These are phyloP conservation scores for Aureobasidium sp. DNA, from an alignment of 2,329 filamentous ascomycete genomes.

Conservation along the genomic window DNA sequence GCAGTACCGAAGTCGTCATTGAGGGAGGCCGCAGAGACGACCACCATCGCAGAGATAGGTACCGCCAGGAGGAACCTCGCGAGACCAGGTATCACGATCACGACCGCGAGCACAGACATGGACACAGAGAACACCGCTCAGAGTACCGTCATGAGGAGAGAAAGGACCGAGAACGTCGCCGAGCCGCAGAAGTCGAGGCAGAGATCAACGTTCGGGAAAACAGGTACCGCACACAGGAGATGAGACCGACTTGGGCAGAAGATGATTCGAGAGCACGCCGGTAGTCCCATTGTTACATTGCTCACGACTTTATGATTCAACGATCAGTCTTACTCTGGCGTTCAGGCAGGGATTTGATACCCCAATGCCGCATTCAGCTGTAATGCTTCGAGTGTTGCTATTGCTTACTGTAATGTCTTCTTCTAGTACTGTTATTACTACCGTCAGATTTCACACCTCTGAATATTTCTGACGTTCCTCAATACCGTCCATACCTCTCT, in stretches of 20 bases:
- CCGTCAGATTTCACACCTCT: neutral
- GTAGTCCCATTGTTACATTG: neutral
- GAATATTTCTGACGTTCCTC: neutral
- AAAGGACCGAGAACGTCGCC: neutral
- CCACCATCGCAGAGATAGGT: neutral
- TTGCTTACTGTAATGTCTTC: neutral
- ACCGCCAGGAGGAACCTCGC: neutral
- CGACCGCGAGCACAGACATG: neutral
- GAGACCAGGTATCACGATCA: neutral
- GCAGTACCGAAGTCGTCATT: constrained; percentile 5
- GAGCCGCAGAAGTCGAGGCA: neutral
- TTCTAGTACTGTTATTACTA: neutral
- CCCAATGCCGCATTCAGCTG: neutral
- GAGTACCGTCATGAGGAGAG: constrained; percentile 9
- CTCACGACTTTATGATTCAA: constrained; percentile 1
- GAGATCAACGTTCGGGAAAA: neutral
- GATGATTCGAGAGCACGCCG: neutral
- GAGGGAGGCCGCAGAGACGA: neutral
- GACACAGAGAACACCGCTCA: neutral
- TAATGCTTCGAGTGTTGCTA: neutral
- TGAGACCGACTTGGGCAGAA: constrained; percentile 2
- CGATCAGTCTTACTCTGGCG: neutral
- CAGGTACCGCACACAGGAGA: constrained; percentile 5
- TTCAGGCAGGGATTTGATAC: neutral
- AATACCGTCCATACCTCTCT: neutral